Conservation (phyloP, 768 basidiomycete species). For the Rubroboletus satanas region DNA sequence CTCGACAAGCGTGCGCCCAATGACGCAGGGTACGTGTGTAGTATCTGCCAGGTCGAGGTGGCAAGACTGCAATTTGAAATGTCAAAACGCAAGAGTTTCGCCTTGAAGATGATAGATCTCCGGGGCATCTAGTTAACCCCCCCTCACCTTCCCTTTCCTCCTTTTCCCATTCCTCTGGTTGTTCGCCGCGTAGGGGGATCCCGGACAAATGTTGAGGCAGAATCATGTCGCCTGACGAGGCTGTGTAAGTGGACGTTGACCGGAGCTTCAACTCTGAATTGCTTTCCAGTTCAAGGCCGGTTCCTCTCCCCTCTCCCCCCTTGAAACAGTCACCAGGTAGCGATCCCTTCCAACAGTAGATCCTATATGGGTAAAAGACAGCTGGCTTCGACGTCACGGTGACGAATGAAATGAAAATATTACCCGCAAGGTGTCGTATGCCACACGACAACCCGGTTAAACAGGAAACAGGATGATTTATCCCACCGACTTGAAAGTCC, state of each 20-base stretch:
- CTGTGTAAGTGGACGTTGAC: neutral
- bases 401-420: neutral
- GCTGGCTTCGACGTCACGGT: neutral
- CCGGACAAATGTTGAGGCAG: too few species aligned
- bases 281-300: neutral
- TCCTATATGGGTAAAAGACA: neutral
- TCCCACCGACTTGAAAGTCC: neutral
- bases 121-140: neutral
- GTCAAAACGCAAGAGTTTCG: slow-evolving; percentile 16
- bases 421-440: neutral
- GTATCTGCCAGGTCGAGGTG: too few species aligned
- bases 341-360: neutral
- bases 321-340: neutral
- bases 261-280: slow-evolving; percentile 11
- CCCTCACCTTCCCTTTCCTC: neutral
- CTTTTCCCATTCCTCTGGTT: neutral
- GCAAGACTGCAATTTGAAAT: slow-evolving; percentile 16
- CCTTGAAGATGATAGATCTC: neutral
- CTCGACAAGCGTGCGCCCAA: neutral
- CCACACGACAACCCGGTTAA: neutral
- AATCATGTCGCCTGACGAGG: neutral
- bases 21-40: neutral
- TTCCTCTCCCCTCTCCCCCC: neutral
- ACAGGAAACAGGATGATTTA: neutral
- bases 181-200: neutral